Evolutionary conservation across 2,329 filamentous ascomycete genomes (phyloP).

Genomic region (Colletotrichum sp.): DNA sequence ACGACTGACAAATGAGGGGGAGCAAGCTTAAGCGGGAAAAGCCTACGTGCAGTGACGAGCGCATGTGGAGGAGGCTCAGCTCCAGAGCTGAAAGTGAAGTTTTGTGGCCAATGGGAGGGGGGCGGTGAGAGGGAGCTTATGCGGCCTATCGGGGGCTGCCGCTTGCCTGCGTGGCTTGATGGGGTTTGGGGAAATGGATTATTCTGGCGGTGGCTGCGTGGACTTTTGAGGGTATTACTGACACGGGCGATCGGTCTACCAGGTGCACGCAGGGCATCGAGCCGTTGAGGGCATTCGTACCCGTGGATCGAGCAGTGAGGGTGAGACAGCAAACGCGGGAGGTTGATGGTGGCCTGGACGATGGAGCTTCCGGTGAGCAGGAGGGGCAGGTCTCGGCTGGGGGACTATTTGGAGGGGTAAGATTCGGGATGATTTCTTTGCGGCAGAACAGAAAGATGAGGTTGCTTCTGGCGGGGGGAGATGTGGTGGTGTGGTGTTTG

Average conservation of each 20-base stretch:
- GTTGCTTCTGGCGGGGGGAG: background rate
- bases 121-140: background rate
- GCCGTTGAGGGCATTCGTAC: background rate
- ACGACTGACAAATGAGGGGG: background rate
- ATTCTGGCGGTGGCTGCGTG: background rate
- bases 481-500: background rate
- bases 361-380: background rate
- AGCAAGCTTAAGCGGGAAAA: background rate
- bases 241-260: background rate
- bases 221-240: background rate
- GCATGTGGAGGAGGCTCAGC: constrained; percentile 3
- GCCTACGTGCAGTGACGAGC: background rate
- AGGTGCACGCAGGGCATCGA: background rate
- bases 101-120: background rate
- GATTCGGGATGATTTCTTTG: background rate
- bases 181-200: background rate
- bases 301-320: background rate
- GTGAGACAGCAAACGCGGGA: background rate
- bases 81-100: background rate
- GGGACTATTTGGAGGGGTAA: background rate
- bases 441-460: background rate
- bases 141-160: background rate
- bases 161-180: background rate
- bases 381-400: background rate
- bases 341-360: background rate